phyloP scores from a whole-genome alignment of 2,329 filamentous ascomycete genomes.

The Cercospora sojina region DNA sequence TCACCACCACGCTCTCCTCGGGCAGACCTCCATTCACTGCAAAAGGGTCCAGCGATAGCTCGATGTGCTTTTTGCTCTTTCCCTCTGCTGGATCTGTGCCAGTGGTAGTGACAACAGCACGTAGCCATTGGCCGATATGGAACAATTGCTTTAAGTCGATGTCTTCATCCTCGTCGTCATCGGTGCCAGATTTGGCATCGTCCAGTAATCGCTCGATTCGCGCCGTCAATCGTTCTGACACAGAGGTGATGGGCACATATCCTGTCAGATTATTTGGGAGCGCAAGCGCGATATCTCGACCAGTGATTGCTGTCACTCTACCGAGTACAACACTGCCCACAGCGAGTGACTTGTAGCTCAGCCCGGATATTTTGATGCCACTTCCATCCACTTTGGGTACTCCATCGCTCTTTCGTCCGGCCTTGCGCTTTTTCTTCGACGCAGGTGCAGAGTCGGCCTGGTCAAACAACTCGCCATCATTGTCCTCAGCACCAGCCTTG shows the following conservation, averaged over 20 bases:
- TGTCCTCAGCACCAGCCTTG: constrained; percentile 56
- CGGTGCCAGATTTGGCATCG: constrained; percentile 53
- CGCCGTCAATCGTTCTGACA: constrained; percentile 76
- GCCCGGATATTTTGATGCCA: constrained; percentile 49
- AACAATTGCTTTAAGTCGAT: constrained; percentile 76
- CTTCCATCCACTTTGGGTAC: constrained; percentile 42
- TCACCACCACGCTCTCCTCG: constrained; percentile 69
- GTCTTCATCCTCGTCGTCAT: constrained; percentile 56
- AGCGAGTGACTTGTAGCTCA: constrained; percentile 75
- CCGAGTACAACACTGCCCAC: constrained; percentile 86
- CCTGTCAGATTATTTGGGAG: constrained; percentile 92
- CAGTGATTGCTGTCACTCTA: constrained; percentile 77
- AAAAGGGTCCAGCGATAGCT: constrained; percentile 78
- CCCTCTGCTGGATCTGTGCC: constrained; percentile 61
- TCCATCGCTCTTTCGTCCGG: constrained; percentile 13
- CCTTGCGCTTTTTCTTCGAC: constrained; percentile 55
- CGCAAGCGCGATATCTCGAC: constrained; percentile 74
- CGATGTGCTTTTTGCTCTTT: constrained; percentile 76
- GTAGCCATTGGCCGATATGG: constrained; percentile 79
- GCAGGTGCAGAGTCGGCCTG: constrained; percentile 38
- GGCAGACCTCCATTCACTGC: constrained; percentile 74
- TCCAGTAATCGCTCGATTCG: constrained; percentile 68
- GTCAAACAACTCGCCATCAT: constrained; percentile 49
- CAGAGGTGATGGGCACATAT: constrained; percentile 85
- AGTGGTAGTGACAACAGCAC: constrained; percentile 78